A percentile compares a stretch with the other conserved stretches of the same genome.
These are phyloP conservation scores for Camellia lanceoleosa DNA, from an alignment of 148 eudicot genomes.

Conservation along the genomic window DNA sequence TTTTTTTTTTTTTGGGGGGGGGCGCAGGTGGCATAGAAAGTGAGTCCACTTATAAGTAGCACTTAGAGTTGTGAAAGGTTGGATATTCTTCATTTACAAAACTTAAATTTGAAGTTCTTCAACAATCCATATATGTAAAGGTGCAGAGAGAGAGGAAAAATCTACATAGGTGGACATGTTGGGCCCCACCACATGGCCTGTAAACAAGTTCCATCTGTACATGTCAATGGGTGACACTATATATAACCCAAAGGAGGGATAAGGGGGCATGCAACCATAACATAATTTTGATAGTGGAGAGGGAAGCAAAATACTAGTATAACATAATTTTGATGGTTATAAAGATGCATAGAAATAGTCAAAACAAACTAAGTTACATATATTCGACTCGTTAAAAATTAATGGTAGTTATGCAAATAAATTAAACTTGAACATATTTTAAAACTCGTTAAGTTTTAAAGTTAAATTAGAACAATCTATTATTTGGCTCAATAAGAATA, in stretches of 20 bases:
- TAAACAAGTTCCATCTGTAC: neutral
- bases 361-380: too few relatives aligned
- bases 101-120: neutral
- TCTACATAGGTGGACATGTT: neutral
- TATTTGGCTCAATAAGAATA: too few relatives aligned
- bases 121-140: neutral
- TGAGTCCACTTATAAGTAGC: slow-evolving; percentile 19
- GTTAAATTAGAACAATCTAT: too few relatives aligned
- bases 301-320: neutral
- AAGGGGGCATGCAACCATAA: neutral
- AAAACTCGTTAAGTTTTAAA: too few relatives aligned
- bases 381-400: too few relatives aligned
- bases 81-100: neutral
- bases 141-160: neutral
- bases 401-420: too few relatives aligned
- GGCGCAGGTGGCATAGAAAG: slow-evolving; percentile 16
- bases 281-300: neutral
- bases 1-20: too few relatives aligned
- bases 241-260: neutral
- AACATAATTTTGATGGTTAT: neutral
- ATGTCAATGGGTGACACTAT: neutral
- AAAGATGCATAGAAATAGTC: too few relatives aligned
- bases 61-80: slow-evolving; percentile 12
- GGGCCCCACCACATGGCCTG: neutral
- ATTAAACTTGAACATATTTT: too few relatives aligned